Conservation (phyloP, 805 yeast genomes). For the Sugiyamaella americana region DNA sequence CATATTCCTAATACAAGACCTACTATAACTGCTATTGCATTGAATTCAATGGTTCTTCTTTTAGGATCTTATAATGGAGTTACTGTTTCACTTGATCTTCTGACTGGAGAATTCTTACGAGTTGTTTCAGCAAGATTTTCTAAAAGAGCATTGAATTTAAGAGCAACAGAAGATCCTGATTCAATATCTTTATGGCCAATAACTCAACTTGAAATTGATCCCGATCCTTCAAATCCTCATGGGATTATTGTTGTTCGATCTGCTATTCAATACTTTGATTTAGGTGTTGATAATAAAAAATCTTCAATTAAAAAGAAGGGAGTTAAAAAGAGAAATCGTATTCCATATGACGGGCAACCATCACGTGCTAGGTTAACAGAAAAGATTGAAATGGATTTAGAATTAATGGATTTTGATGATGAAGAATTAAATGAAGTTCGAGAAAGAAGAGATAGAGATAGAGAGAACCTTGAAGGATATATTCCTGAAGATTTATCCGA, state of each 20-base stretch:
- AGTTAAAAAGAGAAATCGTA: constrained; percentile 15
- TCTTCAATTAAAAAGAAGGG: constrained; percentile 20
- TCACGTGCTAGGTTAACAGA: constrained; percentile 19
- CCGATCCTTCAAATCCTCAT: constrained; percentile 27
- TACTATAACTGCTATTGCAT: constrained; percentile 24
- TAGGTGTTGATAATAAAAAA: constrained; percentile 23
- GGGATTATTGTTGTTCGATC: constrained; percentile 26
- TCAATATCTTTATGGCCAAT: constrained; percentile 20
- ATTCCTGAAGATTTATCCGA: constrained; percentile 19
- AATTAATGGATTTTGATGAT: constrained; percentile 22
- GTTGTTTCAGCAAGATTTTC: constrained; percentile 27
- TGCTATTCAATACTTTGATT: constrained; percentile 27
- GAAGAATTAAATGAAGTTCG: constrained; percentile 18
- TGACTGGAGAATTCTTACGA: constrained; percentile 26
- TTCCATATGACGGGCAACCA: constrained; percentile 5
- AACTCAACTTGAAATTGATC: constrained; percentile 26
- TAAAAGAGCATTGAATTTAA: constrained; percentile 22
- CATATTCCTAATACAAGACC: constrained; percentile 9
- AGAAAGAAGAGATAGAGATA: too few species aligned
- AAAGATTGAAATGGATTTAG: constrained; percentile 23
- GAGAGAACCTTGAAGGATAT: not conserved
- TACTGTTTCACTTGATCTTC: constrained; percentile 23
- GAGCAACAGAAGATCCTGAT: constrained; percentile 13
- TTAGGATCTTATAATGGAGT: constrained; percentile 27
- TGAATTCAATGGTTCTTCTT: constrained; percentile 28